Conservation (phyloP, 345 rosid species). For the Arabidopsis suecica region DNA sequence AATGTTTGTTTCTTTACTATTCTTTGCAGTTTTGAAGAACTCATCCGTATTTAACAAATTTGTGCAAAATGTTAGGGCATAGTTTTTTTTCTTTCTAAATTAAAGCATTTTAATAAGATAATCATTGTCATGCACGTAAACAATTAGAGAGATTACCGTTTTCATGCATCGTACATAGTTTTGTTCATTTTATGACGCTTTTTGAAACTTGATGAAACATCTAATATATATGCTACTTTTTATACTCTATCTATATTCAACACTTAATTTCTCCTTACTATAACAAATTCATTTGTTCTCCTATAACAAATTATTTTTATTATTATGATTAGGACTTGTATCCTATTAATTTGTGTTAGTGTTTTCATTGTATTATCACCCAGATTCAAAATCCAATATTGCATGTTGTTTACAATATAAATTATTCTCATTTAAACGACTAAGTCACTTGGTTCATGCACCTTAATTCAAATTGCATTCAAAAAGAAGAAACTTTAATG, state of each 20-base stretch:
- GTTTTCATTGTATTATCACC: too few relatives aligned
- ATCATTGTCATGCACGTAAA: not conserved
- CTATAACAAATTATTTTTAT: too few relatives aligned
- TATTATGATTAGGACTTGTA: too few relatives aligned
- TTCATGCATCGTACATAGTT: not conserved
- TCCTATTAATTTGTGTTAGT: not conserved
- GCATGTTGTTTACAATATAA: not conserved
- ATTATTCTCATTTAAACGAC: not conserved
- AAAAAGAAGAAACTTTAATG: slow-evolving; percentile 1
- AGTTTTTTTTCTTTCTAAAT: not conserved
- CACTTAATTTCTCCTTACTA: not conserved
- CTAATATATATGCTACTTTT: too few relatives aligned
- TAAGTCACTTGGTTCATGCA: not conserved
- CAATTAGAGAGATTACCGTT: not conserved
- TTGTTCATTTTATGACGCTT: not conserved
- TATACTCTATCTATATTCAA: not conserved
- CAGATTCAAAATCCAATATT: not conserved
- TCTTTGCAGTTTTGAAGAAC: slow-evolving; percentile 12
- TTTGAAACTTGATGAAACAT: not conserved
- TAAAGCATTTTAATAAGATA: not conserved
- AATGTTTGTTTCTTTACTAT: slow-evolving; percentile 6
- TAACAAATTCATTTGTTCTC: not conserved
- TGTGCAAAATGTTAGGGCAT: too few relatives aligned
- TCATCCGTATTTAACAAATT: not conserved
- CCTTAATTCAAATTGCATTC: not conserved